Evolutionary conservation across 2,329 filamentous ascomycete genomes (phyloP), one percentile per base, ranked within the genome.

Genomic region (Colletotrichum truncatum): DNA sequence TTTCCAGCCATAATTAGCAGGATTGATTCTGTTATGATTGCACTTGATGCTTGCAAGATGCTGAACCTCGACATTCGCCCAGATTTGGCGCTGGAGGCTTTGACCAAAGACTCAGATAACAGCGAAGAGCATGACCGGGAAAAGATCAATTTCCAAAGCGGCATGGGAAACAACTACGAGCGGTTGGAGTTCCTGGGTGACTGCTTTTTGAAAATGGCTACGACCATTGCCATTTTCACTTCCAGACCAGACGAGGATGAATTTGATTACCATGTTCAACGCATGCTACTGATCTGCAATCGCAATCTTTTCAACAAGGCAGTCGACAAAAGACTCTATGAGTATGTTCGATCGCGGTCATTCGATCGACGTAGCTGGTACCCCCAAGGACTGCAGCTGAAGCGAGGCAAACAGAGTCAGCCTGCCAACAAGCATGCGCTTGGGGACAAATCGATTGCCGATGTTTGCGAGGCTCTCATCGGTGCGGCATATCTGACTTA

Each of bases 101-200:
- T 98, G 61, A 99, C 96, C 1, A 98, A 99, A 73, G 93, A 98
- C 72, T 94, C 91, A 1, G 92, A 97, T 70, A 94, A 94, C 68
- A 90, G 89, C 0, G 91, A 91, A 7, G 93, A 97, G 36, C 87
- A 93, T 66, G 83, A 82, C 0, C 81, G 85, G 32, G 84, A 91
- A 61, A 87, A 91, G 38, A 78, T 93, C 55, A 92, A 94, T 70
- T 89, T 94, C 48, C 92, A 94, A 70, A 82, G 86, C 49, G 94
- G 94, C 3, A 97, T 97, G 93, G 93, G 94, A 1, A 91, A 90
- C 38, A 98, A 98, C 71, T 99, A 99, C 72, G 96, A 99, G 76
- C 88, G 96, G 11, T 84, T 98, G 0, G 96, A 99, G 73, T 97
- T 98, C 65, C 84, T 98, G 2, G 96, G 96, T 0, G 96, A 99